Evolutionary conservation across 148 eudicot species (phyloP).

Genomic region (Rhododendron simsii): DNA sequence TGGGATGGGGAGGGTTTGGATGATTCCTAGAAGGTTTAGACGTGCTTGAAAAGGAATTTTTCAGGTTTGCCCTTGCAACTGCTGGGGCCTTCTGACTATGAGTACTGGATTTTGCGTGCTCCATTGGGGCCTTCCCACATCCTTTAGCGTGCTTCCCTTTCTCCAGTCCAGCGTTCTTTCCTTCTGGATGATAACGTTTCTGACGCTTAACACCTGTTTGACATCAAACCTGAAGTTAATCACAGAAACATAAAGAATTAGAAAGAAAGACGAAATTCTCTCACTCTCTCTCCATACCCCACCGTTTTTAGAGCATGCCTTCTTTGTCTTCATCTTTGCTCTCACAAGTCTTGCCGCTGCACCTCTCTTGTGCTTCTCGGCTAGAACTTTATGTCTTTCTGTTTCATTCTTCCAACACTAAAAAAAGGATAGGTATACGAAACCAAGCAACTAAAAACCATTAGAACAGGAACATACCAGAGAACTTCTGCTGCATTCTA

Average conservation of each 20-base stretch:
- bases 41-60: slow-evolving; percentile 4
- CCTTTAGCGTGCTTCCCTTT: slow-evolving; percentile 19
- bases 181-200: slow-evolving; percentile 27
- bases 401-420: slow-evolving; percentile 78
- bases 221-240: not conserved
- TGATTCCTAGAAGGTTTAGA: slow-evolving; percentile 17
- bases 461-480: not conserved
- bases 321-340: slow-evolving; percentile 35
- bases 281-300: slow-evolving; percentile 37
- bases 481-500: not conserved
- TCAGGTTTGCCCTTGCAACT: slow-evolving; percentile 12
- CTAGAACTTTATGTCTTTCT: slow-evolving; percentile 60
- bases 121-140: slow-evolving; percentile 16
- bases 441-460: not conserved
- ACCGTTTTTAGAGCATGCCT: slow-evolving; percentile 13
- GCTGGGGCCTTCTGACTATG: slow-evolving; percentile 5
- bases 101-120: slow-evolving; percentile 6
- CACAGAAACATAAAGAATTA: not conserved
- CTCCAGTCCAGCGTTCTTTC: slow-evolving; percentile 5
- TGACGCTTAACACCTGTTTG: slow-evolving; percentile 39
- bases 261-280: not conserved
- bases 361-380: slow-evolving; percentile 82
- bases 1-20: slow-evolving; percentile 7
- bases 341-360: slow-evolving; percentile 54
- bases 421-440: slow-evolving; percentile 5